Conservation (phyloP, 2,329 filamentous ascomycete genomes). For the Talaromyces albobiverticillius region DNA sequence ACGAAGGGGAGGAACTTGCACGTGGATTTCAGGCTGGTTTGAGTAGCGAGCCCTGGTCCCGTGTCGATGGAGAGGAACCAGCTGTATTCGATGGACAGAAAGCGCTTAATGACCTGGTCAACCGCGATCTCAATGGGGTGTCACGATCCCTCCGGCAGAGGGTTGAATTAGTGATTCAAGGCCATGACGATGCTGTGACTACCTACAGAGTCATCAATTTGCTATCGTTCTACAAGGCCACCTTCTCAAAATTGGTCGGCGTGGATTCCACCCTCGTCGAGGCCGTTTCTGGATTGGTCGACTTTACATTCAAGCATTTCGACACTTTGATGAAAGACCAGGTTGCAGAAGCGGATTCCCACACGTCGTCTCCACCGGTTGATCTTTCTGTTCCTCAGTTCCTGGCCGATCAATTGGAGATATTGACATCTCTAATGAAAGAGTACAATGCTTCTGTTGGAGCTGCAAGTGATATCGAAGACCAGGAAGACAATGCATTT, state of each 20-base stretch:
- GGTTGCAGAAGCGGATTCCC: constrained; percentile 62
- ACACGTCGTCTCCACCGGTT: constrained; percentile 66
- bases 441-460: constrained; percentile 79
- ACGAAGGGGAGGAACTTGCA: constrained; percentile 83
- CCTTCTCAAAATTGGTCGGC: constrained; percentile 77
- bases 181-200: constrained; percentile 83
- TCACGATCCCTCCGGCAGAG: constrained; percentile 82
- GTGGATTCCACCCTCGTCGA: constrained; percentile 66
- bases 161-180: constrained; percentile 86
- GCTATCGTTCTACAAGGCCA: constrained; percentile 81
- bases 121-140: constrained; percentile 77
- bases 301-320: constrained; percentile 79
- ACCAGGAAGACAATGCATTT: constrained; percentile 66
- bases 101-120: constrained; percentile 81
- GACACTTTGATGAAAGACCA: constrained; percentile 76
- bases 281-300: constrained; percentile 65
- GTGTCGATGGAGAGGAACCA: constrained; percentile 56
- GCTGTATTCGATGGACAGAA: constrained; percentile 71
- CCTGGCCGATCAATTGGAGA: constrained; percentile 73
- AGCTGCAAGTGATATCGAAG: constrained; percentile 40
- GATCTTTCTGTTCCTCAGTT: constrained; percentile 78
- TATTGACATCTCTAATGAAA: constrained; percentile 74
- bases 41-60: constrained; percentile 80
- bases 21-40: constrained; percentile 76
- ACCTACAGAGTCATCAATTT: constrained; percentile 90